Base-by-base conservation (phyloP, 805 yeast species). In the Saccharomyces kudriavzevii region DNA sequence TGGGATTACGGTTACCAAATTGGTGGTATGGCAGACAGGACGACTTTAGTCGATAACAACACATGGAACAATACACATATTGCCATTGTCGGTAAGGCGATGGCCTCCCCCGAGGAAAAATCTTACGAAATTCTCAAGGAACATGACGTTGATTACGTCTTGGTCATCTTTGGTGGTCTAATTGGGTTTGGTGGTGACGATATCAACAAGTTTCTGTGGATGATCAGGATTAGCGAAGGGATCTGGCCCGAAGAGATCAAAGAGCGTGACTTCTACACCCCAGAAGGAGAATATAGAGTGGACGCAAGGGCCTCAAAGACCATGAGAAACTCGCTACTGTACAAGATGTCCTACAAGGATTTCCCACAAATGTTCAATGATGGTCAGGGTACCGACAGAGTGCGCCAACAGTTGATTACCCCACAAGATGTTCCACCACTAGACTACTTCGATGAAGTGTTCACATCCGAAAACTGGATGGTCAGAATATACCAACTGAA, bases 1-100 rank as follows among this genome's bases (percentile, higher is more conserved):
- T 94, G 99, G 99, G 99, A 95, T 76, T 95, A 95, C 68, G 99
- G 99, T 52, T 94, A 94, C 73, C 99, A 94, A 76, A 94, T 94
- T 65, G 99, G 99, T 63, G 99, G 99, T 58, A 94, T 94, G 98
- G 99, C 99, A 48, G 99, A 94, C 73, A 83, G 99, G 68, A 92
- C 98, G 59, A 94, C 99, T 5, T 78, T 94, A 62, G 99, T 95
- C 43, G 99, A 94, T 72, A 94, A 94, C 80, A 94, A 94, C 74
- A 94, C 99, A 10, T 94, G 99, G 99, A 94, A 94, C 71, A 94
- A 94, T 76, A 94, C 99, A 3, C 99, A 94, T 70, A 95, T 94
- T 72, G 99, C 99, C 60, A 90, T 97, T 14, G 99, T 94, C 52
- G 99, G 99, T 64, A 90, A 90, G 71, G 98, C 98, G 20, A 89